A percentile compares a stretch with the other conserved stretches of the same genome.
Conservation (phyloP, 352 stramenopile genomes). For the Aphanomyces astaci region DNA sequence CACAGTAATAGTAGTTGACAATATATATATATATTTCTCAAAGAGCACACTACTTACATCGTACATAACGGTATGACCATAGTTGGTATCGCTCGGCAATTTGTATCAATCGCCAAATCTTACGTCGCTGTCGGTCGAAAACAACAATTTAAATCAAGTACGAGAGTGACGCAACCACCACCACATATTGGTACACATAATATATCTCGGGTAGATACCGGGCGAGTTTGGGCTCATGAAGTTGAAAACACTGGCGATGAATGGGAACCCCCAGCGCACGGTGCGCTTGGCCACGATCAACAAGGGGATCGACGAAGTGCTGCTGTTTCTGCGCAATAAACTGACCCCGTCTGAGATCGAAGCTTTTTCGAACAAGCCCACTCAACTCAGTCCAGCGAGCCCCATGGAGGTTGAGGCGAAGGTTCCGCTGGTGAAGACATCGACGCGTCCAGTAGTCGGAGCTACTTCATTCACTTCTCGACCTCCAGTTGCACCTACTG, state of each 20-base stretch:
- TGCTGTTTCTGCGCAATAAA: conserved; percentile 77
- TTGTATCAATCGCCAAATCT: conserved; percentile 56
- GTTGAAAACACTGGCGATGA: conserved; percentile 70
- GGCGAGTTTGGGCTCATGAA: conserved; percentile 53
- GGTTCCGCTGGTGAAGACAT: background rate
- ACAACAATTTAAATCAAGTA: conserved; percentile 66
- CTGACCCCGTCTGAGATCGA: conserved; percentile 31
- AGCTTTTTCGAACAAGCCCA: background rate
- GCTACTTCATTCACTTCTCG: background rate
- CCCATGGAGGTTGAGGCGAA: background rate
- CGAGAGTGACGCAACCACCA: background rate
- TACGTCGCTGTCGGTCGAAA: conserved; percentile 70
- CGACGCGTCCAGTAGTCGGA: background rate
- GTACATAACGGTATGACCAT: background rate
- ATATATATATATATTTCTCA: no score
- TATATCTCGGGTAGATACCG: conserved; percentile 25
- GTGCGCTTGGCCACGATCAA: conserved; percentile 60
- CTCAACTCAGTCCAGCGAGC: background rate
- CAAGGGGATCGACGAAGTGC: conserved; percentile 65
- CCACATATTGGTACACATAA: background rate
- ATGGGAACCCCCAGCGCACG: conserved; percentile 77
- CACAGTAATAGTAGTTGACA: no score
- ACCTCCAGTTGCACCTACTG: background rate
- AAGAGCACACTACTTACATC: no score
- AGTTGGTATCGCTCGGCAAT: conserved; percentile 44